phyloP scores from a whole-genome alignment of 202 grass and related monocot species.

The Setaria italica region DNA sequence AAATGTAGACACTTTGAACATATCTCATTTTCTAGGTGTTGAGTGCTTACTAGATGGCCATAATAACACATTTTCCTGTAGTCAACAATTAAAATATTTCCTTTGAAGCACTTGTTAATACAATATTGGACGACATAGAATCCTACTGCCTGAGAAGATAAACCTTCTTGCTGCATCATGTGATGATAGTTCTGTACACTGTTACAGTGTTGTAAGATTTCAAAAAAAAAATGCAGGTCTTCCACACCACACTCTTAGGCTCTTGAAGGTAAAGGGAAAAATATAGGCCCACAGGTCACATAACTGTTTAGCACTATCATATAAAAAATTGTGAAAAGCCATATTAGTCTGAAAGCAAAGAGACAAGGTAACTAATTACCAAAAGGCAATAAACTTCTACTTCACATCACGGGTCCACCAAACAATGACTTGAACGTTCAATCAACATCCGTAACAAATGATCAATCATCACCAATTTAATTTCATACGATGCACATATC shows the following conservation, averaged over 20 bases:
- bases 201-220: neutral
- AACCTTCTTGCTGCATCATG: neutral
- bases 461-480: constrained; percentile 23
- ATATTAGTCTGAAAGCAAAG: constrained; percentile 38
- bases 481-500: neutral
- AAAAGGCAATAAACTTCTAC: constrained; percentile 19
- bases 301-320: neutral
- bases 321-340: constrained; percentile 6
- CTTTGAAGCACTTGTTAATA: neutral
- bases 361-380: neutral
- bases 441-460: constrained; percentile 26
- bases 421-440: constrained; percentile 22
- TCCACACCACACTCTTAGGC: neutral
- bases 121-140: neutral
- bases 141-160: neutral
- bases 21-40: no score
- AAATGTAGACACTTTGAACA: neutral
- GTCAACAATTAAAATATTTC: constrained; percentile 1
- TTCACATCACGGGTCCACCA: neutral
- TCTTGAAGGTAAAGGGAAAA: neutral
- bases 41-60: no score
- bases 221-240: neutral
- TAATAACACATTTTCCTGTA: neutral
- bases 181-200: neutral
- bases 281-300: neutral